Base-by-base conservation (phyloP, 805 yeast genomes). In the Yamadazyma sp. region DNA sequence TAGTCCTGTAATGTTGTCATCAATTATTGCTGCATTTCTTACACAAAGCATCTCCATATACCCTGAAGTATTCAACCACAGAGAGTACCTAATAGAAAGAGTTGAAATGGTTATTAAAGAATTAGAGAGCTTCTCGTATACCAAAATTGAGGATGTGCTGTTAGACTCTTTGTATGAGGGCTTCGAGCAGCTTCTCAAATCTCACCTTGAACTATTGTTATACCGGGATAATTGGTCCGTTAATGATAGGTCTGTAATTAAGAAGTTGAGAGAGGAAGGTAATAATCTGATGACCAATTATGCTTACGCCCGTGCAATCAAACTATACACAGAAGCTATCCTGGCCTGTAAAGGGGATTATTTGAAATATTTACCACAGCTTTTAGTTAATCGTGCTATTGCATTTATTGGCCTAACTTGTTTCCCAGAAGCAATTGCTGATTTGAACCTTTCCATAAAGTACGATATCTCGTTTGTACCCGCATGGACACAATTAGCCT, bases 401-500 rank as follows among this genome's bases (percentile, higher is more conserved):
- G 70, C 71, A 12, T 67, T 50, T 40, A 64, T 67, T 24, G 71
- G 71, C 4, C 50, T 66, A 21, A 62, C 63, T 35, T 66, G 71
- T 43, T 61, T 60, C 33, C 56, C 59, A 1, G 73, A 67, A 46
- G 70, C 72, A 1, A 56, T 64, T 1, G 30, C 51, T 9, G 71
- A 67, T 44, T 54, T 67, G 45, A 57, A 61, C 37, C 31, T 34
- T 11, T 71, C 71, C 0, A 44, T 67, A 7, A 28, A 33, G 14
- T 33, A 46, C 25, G 71, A 67, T 41, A 45, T 59, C 21, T 50
- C 59, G 5, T 64, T 60, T 42, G 57, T 67, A 4, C 66, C 72
- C 2, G 73, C 70, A 5, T 67, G 73, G 73, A 51, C 64, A 13
- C 73, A 67, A 48, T 51, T 67, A 41, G 71, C 70, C 3, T 67